phyloP scores from a whole-genome alignment of 352 stramenopile species.

The Globisporangium nunn region DNA sequence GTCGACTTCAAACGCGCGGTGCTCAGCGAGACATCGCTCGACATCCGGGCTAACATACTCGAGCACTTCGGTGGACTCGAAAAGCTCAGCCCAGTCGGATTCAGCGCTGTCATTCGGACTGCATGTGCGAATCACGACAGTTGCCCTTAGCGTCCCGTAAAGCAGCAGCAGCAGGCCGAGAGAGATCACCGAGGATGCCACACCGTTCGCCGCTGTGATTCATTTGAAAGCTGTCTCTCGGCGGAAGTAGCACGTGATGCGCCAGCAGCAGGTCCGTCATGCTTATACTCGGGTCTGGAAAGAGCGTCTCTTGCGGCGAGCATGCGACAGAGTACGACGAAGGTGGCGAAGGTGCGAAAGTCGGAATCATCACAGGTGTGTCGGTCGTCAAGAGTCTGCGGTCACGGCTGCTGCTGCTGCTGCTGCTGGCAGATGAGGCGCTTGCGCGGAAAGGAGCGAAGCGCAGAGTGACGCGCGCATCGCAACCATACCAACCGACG shows the following conservation, averaged over 20 bases:
- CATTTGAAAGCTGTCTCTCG: background rate
- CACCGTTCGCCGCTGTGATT: background rate
- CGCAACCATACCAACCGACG: background rate
- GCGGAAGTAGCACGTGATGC: background rate
- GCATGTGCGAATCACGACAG: background rate
- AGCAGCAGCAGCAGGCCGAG: background rate
- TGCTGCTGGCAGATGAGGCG: constrained; percentile 4
- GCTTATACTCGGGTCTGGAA: constrained; percentile 1
- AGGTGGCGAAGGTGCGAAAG: background rate
- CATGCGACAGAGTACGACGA: background rate
- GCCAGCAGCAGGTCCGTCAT: constrained; percentile 13
- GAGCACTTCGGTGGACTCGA: constrained; percentile 27
- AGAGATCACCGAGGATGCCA: background rate
- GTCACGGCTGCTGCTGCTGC: background rate
- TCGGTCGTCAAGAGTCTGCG: background rate
- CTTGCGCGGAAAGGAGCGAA: constrained; percentile 4
- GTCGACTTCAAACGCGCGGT: constrained; percentile 33
- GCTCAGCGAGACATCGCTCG: constrained; percentile 25
- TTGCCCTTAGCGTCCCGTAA: constrained; percentile 13
- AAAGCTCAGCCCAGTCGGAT: constrained; percentile 43
- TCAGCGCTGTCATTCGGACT: constrained; percentile 14
- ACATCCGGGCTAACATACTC: constrained; percentile 74
- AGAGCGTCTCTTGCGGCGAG: background rate
- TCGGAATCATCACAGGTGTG: background rate
- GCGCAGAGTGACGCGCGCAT: constrained; percentile 8